Base-by-base conservation (phyloP, 805 yeast species). In the Nakazawaea ambrosiae region DNA sequence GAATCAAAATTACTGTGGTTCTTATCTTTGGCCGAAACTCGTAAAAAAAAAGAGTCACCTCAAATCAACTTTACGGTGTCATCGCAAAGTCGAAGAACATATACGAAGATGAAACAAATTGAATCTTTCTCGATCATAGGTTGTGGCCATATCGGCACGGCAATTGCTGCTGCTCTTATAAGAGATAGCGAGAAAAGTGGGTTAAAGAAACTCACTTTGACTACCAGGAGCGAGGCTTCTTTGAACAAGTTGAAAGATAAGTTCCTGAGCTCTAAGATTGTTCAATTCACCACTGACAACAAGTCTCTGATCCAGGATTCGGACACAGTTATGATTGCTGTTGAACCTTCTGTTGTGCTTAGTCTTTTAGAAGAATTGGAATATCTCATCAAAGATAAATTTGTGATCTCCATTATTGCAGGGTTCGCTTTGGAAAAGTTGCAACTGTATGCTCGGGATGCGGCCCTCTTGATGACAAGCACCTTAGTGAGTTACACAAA, bases 91-190 rank as follows among this genome's bases (percentile, higher is more conserved):
- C 25, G 11, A 22, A 22, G 25, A 22, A 22, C 25, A 11, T 8
- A 8, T 22, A 8, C 25, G 11, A 22, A 22, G 25, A 22, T 22
- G 25, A 22, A 14, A 7, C 15, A 26, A 11, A 26, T 8, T 7
- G 7, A 11, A 6, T 8, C 12, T 26, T 6, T 11, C 9, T 8
- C 8, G 12, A 26, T 15, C 14, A 7, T 26, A 10, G 40, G 35
- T 3, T 36, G 35, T 20, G 40, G 40, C 5, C 12, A 31, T 11
- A 36, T 36, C 34, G 40, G 40, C 10, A 24, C 34, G 4, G 34
- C 40, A 4, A 6, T 36, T 16, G 32, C 27, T 3, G 27, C 11
- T 18, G 31, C 31, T 7, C 11, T 36, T 6, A 19, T 20, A n/a
- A 20, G 20, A 12, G 9, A 29, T 8, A n/a, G n/a, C n/a, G 30